Percentiles rank a stretch among this genome's conserved stretches.
Evolutionary conservation across 73 alveolate genomes (phyloP).

Genomic region (Tetrahymena borealis): DNA sequence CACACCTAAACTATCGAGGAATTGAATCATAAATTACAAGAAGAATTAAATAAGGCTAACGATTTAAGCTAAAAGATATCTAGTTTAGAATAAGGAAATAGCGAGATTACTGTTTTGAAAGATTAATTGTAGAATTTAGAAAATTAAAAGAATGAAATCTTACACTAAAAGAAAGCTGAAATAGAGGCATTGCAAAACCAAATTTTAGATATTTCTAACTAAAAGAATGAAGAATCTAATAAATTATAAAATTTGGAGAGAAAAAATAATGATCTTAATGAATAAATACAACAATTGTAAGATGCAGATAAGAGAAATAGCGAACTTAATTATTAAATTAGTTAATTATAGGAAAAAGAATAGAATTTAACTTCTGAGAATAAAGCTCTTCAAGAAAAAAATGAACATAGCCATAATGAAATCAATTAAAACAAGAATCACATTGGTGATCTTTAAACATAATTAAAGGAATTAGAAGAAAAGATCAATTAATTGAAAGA

Average conservation of each 20-base stretch:
- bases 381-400: neutral
- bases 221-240: neutral
- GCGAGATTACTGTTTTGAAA: neutral
- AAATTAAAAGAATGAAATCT: neutral
- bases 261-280: neutral
- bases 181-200: neutral
- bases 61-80: neutral
- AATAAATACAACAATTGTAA: neutral
- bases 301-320: neutral
- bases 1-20: neutral
- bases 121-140: neutral
- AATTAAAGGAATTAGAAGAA: neutral
- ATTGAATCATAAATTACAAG: neutral
- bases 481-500: neutral
- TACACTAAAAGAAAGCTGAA: neutral
- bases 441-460: neutral
- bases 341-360: neutral
- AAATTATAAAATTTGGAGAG: neutral
- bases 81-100: neutral
- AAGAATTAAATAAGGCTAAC: neutral
- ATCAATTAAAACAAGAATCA: neutral
- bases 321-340: neutral
- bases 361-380: neutral
- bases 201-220: neutral
- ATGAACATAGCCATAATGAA: neutral